A percentile compares a stretch with the other conserved stretches of the same genome.
These are phyloP conservation scores for Glycine soja DNA, from an alignment of 306 rosid species.

Conservation along the genomic window DNA sequence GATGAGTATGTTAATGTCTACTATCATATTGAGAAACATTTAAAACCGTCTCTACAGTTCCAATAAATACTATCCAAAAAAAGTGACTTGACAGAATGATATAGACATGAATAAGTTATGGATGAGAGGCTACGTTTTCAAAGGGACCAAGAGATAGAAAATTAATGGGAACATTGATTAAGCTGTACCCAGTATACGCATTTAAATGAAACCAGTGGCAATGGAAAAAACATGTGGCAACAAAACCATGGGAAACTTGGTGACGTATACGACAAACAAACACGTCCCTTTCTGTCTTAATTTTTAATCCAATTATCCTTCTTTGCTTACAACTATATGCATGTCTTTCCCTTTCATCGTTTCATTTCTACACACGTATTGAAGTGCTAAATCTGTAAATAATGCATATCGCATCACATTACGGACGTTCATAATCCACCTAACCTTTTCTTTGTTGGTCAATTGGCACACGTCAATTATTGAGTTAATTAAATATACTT, in stretches of 20 bases:
- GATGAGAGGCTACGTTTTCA: conserved; percentile 8
- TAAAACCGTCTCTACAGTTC: background rate
- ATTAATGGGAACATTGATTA: conserved; percentile 3
- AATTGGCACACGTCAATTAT: background rate
- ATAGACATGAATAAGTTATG: background rate
- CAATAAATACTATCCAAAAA: background rate
- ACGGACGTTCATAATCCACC: background rate
- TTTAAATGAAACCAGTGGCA: conserved; percentile 49
- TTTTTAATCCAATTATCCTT: conserved; percentile 19
- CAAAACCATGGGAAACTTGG: conserved; percentile 50
- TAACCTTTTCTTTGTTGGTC: background rate
- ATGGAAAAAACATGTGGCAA: conserved; percentile 54
- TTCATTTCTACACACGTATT: conserved; percentile 39
- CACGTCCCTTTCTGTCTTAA: conserved; percentile 27
- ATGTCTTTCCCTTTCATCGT: conserved; percentile 32
- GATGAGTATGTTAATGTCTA: no score
- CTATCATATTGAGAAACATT: background rate
- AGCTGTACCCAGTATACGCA: background rate
- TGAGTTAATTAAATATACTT: background rate
- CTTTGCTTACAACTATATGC: conserved; percentile 17
- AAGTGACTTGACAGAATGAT: conserved; percentile 23
- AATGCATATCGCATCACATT: background rate
- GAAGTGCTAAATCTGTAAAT: background rate
- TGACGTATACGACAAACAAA: conserved; percentile 13
- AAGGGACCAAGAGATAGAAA: background rate